Conservation (phyloP, 495 filamentous ascomycete species). For the Tuber magnatum region DNA sequence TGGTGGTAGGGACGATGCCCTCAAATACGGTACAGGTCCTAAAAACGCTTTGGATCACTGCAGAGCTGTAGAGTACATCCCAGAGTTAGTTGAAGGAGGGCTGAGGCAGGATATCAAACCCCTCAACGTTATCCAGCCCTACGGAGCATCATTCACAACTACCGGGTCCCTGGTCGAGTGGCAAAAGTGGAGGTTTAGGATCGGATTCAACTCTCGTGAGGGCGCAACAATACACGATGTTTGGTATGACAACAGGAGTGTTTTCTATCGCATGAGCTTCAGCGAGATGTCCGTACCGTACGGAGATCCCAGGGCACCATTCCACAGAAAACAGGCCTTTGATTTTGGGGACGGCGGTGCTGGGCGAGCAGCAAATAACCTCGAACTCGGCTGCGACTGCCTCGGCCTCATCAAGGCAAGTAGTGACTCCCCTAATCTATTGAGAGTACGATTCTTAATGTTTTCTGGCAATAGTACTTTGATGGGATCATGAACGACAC, state of each 20-base stretch:
- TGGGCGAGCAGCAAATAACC: conserved; percentile 60
- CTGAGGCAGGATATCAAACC: conserved; percentile 50
- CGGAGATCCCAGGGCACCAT: conserved; percentile 58
- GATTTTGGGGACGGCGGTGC: conserved; percentile 63
- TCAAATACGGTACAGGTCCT: conserved; percentile 42
- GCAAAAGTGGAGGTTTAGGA: conserved; percentile 63
- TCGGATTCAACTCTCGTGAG: conserved; percentile 60
- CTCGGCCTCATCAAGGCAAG: conserved; percentile 53
- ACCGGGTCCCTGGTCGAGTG: conserved; percentile 52
- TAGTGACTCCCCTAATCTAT: background rate
- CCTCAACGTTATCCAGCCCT: conserved; percentile 49
- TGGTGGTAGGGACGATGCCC: conserved; percentile 46
- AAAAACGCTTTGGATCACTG: conserved; percentile 46
- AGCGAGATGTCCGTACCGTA: conserved; percentile 70
- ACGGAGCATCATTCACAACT: conserved; percentile 49
- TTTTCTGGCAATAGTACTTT: conserved; percentile 48
- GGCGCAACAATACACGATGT: conserved; percentile 60
- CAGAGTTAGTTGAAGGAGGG: conserved; percentile 47
- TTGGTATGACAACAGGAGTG: conserved; percentile 58
- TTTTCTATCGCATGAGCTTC: conserved; percentile 63
- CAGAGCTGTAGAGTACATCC: conserved; percentile 49
- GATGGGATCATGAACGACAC: conserved; percentile 53
- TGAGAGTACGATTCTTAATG: conserved; percentile 15
- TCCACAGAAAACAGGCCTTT: conserved; percentile 62
- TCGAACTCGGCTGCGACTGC: conserved; percentile 61